phyloP scores from a whole-genome alignment of 2,329 filamentous ascomycete genomes.

The Colletotrichum graminicola region DNA sequence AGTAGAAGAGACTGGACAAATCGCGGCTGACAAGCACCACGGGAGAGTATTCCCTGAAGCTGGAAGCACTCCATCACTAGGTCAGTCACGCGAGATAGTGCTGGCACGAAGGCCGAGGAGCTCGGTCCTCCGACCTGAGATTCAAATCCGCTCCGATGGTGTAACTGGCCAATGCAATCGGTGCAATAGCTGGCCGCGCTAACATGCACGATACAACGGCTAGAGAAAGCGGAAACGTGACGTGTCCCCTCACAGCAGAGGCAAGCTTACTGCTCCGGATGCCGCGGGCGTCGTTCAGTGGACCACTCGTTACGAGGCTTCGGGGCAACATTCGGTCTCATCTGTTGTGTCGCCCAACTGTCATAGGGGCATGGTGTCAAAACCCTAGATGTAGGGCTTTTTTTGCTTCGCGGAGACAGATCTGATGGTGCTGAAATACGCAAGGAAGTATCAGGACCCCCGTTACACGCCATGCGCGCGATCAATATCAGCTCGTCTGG shows the following conservation, averaged over 20 bases:
- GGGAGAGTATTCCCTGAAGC: background rate
- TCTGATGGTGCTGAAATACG: background rate
- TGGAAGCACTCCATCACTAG: background rate
- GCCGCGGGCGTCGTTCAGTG: background rate
- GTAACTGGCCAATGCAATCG: background rate
- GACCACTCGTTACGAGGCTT: background rate
- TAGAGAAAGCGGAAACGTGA: conserved; percentile 1
- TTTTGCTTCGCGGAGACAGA: background rate
- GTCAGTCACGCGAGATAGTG: background rate
- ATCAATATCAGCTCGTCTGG: background rate
- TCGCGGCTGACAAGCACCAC: too few species aligned
- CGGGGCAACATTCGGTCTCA: background rate
- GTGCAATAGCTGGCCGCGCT: background rate
- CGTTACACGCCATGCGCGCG: background rate
- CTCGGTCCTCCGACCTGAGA: conserved; percentile 16
- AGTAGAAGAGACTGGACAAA: too few species aligned
- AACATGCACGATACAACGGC: background rate
- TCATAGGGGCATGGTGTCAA: background rate
- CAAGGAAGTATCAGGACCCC: background rate
- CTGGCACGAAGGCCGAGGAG: background rate
- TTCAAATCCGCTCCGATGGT: background rate
- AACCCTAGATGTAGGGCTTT: background rate
- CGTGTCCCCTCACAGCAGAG: conserved; percentile 16
- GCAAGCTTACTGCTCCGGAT: conserved; percentile 7
- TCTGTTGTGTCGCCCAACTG: background rate